phyloP scores from a whole-genome alignment of 2,329 filamentous ascomycete genomes.

The Lanzia echinophila region DNA sequence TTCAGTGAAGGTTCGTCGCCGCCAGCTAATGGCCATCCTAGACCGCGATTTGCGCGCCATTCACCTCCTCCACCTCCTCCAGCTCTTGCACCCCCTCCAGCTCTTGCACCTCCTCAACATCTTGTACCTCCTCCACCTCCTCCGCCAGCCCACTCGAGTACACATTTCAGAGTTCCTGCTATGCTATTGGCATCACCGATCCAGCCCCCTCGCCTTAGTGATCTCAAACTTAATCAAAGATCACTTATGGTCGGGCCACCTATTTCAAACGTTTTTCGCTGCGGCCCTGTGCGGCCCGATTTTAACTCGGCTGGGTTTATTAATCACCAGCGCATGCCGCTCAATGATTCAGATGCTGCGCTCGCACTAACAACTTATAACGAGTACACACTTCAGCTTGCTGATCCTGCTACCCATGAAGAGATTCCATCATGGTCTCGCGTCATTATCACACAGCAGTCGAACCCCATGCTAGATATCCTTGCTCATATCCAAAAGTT shows the following conservation, averaged over 20 bases:
- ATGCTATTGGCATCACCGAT: neutral
- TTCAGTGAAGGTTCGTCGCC: conserved; percentile 15
- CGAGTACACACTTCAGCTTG: conserved; percentile 18
- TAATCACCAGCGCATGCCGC: no score
- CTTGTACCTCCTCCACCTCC: neutral
- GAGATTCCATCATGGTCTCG: conserved; percentile 11
- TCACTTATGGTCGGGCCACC: no score
- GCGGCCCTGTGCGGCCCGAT: no score
- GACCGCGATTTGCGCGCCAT: neutral
- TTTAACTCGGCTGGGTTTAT: no score
- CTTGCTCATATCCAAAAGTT: conserved; percentile 13
- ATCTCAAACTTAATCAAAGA: no score
- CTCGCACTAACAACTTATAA: conserved; percentile 18
- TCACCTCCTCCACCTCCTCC: neutral
- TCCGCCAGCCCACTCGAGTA: no score
- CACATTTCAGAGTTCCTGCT: neutral
- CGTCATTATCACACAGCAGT: conserved; percentile 15
- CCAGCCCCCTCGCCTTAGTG: no score
- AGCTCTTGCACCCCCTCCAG: neutral
- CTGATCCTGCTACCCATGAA: neutral
- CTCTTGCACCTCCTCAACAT: neutral
- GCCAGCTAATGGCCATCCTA: neutral
- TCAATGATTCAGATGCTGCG: conserved; percentile 3
- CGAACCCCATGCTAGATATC: neutral
- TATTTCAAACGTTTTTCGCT: no score